Percentiles rank a stretch among this genome's conserved stretches.
Conservation (phyloP, 2,329 filamentous ascomycete genomes). For the Lecanicillium sp. region DNA sequence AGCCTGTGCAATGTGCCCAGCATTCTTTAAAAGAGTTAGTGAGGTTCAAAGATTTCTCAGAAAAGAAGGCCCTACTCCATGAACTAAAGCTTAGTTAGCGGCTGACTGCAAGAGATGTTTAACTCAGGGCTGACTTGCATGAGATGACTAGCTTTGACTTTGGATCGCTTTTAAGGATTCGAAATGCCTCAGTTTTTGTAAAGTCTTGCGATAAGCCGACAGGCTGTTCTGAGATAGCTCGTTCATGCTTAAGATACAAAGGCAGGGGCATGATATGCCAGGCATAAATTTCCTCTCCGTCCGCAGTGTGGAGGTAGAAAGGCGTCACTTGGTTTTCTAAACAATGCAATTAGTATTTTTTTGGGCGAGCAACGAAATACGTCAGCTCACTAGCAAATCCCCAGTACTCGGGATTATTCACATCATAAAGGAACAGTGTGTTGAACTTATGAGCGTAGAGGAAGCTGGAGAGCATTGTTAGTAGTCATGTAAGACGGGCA, state of each 20-base stretch:
- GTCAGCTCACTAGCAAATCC: constrained; percentile 65
- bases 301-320: constrained; percentile 66
- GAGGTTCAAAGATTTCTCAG: too few species aligned
- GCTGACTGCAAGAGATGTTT: not conserved
- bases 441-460: constrained; percentile 79
- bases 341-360: constrained; percentile 2
- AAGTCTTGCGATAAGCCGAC: constrained; percentile 45
- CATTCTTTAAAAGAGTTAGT: constrained; percentile 50
- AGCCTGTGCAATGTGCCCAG: constrained; percentile 74
- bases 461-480: constrained; percentile 41
- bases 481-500: not conserved
- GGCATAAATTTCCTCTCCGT: constrained; percentile 71
- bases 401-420: constrained; percentile 71
- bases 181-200: constrained; percentile 48
- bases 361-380: not conserved
- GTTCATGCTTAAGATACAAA: constrained; percentile 65
- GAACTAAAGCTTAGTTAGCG: constrained; percentile 31
- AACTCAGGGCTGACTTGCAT: constrained; percentile 38
- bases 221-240: constrained; percentile 44
- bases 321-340: constrained; percentile 80
- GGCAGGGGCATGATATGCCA: constrained; percentile 86
- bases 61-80: constrained; percentile 38
- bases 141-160: constrained; percentile 55
- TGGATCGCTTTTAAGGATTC: constrained; percentile 53
- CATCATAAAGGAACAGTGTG: constrained; percentile 60